These are phyloP conservation scores for Brasenia schreberi DNA, from an alignment of 164 flowering plant species.

Conservation along the genomic window DNA sequence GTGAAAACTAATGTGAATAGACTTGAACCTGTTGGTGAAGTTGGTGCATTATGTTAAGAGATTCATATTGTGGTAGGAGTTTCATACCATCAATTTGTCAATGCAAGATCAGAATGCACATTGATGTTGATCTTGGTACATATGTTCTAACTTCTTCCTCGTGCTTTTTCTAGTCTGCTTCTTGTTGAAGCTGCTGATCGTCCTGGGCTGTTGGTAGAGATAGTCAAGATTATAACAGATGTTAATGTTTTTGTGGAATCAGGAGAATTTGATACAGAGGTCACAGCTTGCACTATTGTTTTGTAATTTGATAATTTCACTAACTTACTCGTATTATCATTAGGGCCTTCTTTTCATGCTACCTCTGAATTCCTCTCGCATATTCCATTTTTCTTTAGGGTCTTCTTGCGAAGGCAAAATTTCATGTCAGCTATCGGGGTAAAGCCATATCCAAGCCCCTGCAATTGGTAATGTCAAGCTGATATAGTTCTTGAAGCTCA, in stretches of 20 bases:
- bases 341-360: neutral
- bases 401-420: slow-evolving; percentile 86
- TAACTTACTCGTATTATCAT: neutral
- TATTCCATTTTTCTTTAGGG: slow-evolving; percentile 34
- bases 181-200: slow-evolving; percentile 82
- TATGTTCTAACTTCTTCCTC: neutral
- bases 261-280: slow-evolving; percentile 99
- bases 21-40: too few species aligned
- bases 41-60: too few species aligned
- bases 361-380: neutral
- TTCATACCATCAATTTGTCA: too few species aligned
- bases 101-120: neutral
- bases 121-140: neutral
- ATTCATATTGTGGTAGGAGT: too few species aligned
- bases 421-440: slow-evolving; percentile 86
- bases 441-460: slow-evolving; percentile 78
- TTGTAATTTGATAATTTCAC: neutral
- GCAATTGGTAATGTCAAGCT: slow-evolving; percentile 47
- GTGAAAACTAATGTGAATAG: too few species aligned
- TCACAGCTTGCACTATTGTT: slow-evolving; percentile 9
- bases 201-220: slow-evolving; percentile 92
- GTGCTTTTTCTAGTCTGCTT: slow-evolving; percentile 47
- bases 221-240: slow-evolving; percentile 77
- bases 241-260: slow-evolving; percentile 66
- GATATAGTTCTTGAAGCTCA: too few species aligned